Evolutionary conservation across 2,329 filamentous ascomycete species (phyloP).

Genomic region (Lasiodiplodia citricola): DNA sequence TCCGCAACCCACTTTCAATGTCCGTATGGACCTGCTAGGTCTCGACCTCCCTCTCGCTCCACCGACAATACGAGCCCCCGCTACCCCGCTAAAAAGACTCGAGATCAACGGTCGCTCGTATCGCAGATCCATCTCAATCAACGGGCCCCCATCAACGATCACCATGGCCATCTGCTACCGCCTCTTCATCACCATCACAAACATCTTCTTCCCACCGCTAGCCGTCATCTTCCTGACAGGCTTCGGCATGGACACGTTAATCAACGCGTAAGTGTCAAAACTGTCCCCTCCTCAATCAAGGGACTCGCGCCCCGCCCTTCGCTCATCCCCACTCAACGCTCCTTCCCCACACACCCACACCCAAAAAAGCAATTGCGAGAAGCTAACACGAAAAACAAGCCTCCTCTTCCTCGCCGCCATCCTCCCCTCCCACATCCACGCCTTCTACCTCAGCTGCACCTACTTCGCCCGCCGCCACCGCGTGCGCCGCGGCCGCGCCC

Average conservation of each 20-base stretch:
- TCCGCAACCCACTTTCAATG: not conserved
- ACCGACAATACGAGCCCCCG: not conserved
- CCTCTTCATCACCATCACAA: conserved; percentile 27
- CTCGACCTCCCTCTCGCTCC: not conserved
- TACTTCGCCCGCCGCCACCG: conserved; percentile 28
- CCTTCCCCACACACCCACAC: not conserved
- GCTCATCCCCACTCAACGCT: not conserved
- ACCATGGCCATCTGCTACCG: conserved; percentile 28
- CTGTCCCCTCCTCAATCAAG: too few species aligned
- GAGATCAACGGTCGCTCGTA: not conserved
- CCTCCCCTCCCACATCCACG: conserved; percentile 29
- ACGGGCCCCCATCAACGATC: not conserved
- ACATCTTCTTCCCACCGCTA: conserved; percentile 29
- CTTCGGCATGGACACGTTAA: conserved; percentile 27
- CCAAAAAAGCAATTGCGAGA: not conserved
- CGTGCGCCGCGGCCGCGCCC: conserved; percentile 25
- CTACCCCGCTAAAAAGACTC: not conserved
- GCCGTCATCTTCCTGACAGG: conserved; percentile 29
- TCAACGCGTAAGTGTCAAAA: conserved; percentile 22
- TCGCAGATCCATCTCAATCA: not conserved
- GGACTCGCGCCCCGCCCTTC: not conserved
- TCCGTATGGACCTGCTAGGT: not conserved
- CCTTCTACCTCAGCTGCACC: conserved; percentile 28
- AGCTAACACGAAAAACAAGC: not conserved
- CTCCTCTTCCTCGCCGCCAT: conserved; percentile 29